Evolutionary conservation across 2,329 filamentous ascomycete genomes (phyloP).

Genomic region (Tothia fuscella): DNA sequence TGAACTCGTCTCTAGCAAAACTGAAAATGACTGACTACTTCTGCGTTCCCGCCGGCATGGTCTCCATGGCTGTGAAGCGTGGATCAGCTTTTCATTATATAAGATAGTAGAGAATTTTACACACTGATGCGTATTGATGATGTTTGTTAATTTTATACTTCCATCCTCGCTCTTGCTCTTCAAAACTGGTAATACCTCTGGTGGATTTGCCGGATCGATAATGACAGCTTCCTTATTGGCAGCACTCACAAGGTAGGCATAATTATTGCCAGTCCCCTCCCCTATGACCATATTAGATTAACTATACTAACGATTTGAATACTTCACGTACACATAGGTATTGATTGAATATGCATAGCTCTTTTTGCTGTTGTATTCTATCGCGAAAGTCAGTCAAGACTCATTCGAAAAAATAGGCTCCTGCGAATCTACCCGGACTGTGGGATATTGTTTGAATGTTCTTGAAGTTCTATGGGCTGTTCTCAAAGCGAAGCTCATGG

Average conservation of each 20-base stretch:
- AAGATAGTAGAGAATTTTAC: slow-evolving; percentile 21
- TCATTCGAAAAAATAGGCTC: not conserved
- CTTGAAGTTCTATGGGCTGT: not conserved
- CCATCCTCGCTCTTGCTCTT: slow-evolving; percentile 60
- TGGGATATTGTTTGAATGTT: not conserved
- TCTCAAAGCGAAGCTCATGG: not conserved
- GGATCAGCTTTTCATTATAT: slow-evolving; percentile 10
- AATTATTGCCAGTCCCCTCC: slow-evolving; percentile 70
- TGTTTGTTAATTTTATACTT: slow-evolving; percentile 71
- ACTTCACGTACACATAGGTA: slow-evolving; percentile 66
- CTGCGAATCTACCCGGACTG: not conserved
- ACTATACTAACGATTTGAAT: slow-evolving; percentile 11
- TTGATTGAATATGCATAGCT: slow-evolving; percentile 73
- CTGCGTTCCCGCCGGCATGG: slow-evolving; percentile 82
- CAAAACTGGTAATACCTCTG: slow-evolving; percentile 58
- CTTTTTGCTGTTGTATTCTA: not conserved
- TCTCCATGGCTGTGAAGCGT: slow-evolving; percentile 64
- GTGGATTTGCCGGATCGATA: slow-evolving; percentile 68
- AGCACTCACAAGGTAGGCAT: slow-evolving; percentile 54
- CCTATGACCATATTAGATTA: slow-evolving; percentile 36
- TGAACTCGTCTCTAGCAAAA: not conserved
- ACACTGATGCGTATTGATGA: slow-evolving; percentile 96
- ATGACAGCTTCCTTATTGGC: slow-evolving; percentile 44
- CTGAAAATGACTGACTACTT: slow-evolving; percentile 44
- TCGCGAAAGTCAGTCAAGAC: not conserved